Conservation (phyloP, 345 rosid genomes). For the Corchorus olitorius region DNA sequence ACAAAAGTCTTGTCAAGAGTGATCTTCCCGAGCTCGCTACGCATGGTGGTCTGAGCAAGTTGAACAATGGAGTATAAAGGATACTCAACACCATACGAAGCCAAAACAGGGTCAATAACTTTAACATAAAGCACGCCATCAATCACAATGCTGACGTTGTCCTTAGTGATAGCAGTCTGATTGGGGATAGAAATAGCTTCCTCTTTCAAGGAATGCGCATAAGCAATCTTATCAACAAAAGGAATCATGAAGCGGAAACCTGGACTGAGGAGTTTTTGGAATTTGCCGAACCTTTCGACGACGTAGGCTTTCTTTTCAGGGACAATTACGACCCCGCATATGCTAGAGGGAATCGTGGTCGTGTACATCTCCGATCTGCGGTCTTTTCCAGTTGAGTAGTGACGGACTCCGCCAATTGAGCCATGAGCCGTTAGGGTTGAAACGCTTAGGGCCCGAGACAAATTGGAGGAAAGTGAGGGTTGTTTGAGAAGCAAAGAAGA, state of each 20-base stretch:
- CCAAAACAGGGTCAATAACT: background rate
- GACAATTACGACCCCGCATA: background rate
- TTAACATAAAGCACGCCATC: conserved; percentile 15
- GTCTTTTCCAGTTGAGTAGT: background rate
- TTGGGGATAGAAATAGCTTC: conserved; percentile 1
- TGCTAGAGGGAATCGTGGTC: background rate
- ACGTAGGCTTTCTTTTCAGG: conserved; percentile 19
- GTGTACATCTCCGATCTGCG: background rate
- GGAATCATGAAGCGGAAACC: conserved; percentile 6
- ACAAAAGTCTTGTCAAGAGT: conserved; percentile 17
- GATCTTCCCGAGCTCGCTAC: conserved; percentile 3
- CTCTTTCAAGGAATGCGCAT: background rate
- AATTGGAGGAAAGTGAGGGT: background rate
- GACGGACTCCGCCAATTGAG: background rate
- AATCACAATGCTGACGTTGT: background rate
- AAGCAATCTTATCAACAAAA: background rate
- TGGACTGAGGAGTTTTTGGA: background rate
- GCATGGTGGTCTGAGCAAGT: conserved; percentile 18
- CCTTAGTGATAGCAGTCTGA: conserved; percentile 8
- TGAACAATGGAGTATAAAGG: background rate
- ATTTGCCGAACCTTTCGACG: conserved; percentile 13
- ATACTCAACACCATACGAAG: conserved; percentile 10
- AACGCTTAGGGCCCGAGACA: background rate
- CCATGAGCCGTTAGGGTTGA: background rate
- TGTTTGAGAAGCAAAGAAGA: background rate